Evolutionary conservation across 2,329 filamentous ascomycete species (phyloP).

Genomic region (Camillea tinctor): DNA sequence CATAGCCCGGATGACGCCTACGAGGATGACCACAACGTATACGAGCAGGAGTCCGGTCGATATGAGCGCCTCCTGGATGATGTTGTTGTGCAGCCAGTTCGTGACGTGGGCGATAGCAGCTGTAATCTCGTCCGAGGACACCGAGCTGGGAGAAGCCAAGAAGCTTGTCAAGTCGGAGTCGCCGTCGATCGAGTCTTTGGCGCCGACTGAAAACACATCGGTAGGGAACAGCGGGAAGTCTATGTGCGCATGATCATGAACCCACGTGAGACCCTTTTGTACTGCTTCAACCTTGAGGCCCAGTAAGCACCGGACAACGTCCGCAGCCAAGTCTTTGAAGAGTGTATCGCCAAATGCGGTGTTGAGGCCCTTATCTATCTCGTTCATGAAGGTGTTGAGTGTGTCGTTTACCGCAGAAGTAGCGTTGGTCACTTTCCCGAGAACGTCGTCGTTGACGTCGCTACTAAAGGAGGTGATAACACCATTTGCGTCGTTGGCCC

Average conservation of each 20-base stretch:
- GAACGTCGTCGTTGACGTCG: constrained; percentile 79
- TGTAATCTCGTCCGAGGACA: constrained; percentile 78
- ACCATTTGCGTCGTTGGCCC: constrained; percentile 74
- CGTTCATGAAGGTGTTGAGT: constrained; percentile 75
- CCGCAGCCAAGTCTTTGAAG: constrained; percentile 73
- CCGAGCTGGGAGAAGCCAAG: constrained; percentile 70
- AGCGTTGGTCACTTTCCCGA: constrained; percentile 83
- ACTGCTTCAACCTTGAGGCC: constrained; percentile 81
- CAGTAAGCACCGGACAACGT: constrained; percentile 84
- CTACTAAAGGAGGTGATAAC: constrained; percentile 69
- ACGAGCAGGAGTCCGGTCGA: constrained; percentile 70
- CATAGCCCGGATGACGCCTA: constrained; percentile 66
- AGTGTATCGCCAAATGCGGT: constrained; percentile 78
- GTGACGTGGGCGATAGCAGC: constrained; percentile 71
- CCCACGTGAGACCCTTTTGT: constrained; percentile 90
- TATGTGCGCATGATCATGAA: constrained; percentile 81
- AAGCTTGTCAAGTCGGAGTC: constrained; percentile 66
- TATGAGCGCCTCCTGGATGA: constrained; percentile 78
- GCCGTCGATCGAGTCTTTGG: constrained; percentile 57
- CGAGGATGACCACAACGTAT: constrained; percentile 74
- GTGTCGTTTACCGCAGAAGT: constrained; percentile 83
- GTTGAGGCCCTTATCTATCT: constrained; percentile 73
- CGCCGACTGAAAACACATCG: constrained; percentile 80
- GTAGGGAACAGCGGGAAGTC: constrained; percentile 74
- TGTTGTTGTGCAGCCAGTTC: constrained; percentile 61